phyloP scores from a whole-genome alignment of 805 yeast genomes.

The Candida wancherniae region DNA sequence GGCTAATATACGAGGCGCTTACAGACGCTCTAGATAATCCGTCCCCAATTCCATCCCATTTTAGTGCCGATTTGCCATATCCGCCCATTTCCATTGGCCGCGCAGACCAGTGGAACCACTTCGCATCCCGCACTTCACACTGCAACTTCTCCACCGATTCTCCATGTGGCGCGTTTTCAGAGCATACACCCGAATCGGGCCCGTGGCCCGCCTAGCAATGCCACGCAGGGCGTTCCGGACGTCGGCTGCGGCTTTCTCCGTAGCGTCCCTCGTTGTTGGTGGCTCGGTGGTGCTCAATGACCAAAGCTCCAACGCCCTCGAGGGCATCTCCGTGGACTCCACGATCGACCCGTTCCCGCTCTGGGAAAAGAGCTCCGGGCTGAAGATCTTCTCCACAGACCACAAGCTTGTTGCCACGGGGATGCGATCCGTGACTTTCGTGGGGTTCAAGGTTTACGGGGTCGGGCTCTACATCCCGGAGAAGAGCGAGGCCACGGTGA shows the following conservation, averaged over 20 bases:
- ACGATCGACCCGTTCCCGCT: conserved; percentile 48
- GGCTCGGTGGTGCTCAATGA: conserved; percentile 18
- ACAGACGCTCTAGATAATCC: not conserved
- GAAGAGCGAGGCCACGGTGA: conserved; percentile 40
- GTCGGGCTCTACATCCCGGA: conserved; percentile 74
- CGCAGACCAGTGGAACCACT: no score
- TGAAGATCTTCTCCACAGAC: conserved; percentile 22
- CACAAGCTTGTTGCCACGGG: conserved; percentile 75
- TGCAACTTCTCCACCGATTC: no score
- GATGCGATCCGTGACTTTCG: conserved; percentile 74
- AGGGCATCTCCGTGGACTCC: conserved; percentile 42
- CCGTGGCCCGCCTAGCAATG: no score
- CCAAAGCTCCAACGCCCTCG: conserved; percentile 16
- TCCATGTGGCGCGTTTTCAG: no score
- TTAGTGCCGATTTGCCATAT: no score
- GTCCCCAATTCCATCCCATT: no score
- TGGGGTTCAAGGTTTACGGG: conserved; percentile 80
- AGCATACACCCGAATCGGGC: no score
- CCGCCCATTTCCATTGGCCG: no score
- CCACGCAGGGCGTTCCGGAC: conserved; percentile 1
- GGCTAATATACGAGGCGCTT: not conserved
- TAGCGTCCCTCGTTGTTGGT: conserved; percentile 14
- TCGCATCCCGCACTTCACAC: no score
- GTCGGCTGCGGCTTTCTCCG: conserved; percentile 5
- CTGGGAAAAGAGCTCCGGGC: conserved; percentile 4